Conservation (phyloP, 768 basidiomycete species). For the Sporobolomyces phaffii region DNA sequence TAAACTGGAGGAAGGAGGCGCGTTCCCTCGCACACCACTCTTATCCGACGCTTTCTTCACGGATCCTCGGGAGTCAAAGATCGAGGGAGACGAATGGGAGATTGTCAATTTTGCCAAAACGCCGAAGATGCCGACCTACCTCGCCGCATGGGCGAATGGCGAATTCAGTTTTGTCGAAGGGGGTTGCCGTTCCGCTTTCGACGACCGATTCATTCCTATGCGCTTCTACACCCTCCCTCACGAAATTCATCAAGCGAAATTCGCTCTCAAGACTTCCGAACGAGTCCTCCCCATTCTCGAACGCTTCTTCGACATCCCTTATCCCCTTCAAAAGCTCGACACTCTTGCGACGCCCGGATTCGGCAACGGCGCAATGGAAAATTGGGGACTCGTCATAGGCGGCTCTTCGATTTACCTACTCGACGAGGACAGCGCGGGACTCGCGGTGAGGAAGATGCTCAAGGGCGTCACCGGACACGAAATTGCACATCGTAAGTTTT, state of each 20-base stretch:
- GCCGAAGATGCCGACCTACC: constrained; percentile 50
- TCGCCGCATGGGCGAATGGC: constrained; percentile 49
- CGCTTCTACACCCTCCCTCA: constrained; percentile 79
- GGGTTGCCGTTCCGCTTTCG: not conserved
- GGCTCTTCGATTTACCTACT: constrained; percentile 72
- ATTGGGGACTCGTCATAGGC: constrained; percentile 86
- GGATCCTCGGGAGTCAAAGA: not conserved
- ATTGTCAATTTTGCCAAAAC: constrained; percentile 73
- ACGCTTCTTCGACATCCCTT: constrained; percentile 81
- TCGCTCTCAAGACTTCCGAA: constrained; percentile 78
- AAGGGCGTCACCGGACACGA: constrained; percentile 76
- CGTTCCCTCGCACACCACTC: constrained; percentile 18
- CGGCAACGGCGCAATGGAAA: constrained; percentile 69
- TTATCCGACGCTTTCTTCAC: constrained; percentile 37
- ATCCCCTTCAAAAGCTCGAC: constrained; percentile 88
- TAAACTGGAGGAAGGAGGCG: not conserved
- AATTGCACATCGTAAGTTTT: constrained; percentile 53
- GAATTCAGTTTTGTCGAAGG: constrained; percentile 60
- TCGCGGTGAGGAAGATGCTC: constrained; percentile 70
- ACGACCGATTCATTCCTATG: constrained; percentile 68
- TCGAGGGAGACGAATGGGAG: constrained; percentile 55
- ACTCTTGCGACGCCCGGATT: constrained; percentile 85
- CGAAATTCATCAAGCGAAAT: constrained; percentile 71
- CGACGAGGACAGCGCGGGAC: constrained; percentile 65
- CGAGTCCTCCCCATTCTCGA: constrained; percentile 80